Evolutionary conservation across 2,329 filamentous ascomycete genomes (phyloP).

Genomic region (Cercospora canescens): DNA sequence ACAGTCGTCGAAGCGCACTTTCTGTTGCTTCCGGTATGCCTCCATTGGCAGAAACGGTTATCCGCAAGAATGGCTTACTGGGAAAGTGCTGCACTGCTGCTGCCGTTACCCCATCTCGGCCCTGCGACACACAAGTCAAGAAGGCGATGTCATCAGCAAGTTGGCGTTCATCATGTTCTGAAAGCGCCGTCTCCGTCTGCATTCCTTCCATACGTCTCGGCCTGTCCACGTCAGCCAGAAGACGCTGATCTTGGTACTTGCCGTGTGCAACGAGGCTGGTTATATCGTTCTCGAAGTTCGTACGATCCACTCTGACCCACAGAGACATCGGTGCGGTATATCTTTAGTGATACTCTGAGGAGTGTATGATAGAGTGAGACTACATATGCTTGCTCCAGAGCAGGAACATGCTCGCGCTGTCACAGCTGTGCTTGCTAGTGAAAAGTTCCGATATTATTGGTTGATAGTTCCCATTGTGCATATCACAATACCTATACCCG

Average conservation of each 20-base stretch:
- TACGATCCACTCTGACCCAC: background rate
- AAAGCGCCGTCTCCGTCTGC: background rate
- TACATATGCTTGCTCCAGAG: background rate
- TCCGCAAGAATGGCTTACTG: background rate
- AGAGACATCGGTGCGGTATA: background rate
- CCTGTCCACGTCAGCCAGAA: background rate
- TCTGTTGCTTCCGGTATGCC: background rate
- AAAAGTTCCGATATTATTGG: background rate
- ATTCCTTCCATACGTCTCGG: background rate
- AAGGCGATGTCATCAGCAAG: background rate
- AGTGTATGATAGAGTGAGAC: background rate
- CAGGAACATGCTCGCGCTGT: background rate
- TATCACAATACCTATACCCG: background rate
- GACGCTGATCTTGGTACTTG: background rate
- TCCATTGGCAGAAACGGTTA: background rate
- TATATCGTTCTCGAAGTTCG: background rate
- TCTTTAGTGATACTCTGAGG: background rate
- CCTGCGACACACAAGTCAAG: background rate
- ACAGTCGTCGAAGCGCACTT: background rate
- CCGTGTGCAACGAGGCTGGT: background rate
- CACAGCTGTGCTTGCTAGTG: background rate
- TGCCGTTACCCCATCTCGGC: background rate
- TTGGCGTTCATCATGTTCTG: background rate
- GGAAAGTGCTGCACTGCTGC: background rate
- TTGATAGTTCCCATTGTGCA: background rate